Evolutionary conservation across 805 yeast species (phyloP), one percentile per base, ranked within the genome.

Genomic region (Deakozyma indianensis): DNA sequence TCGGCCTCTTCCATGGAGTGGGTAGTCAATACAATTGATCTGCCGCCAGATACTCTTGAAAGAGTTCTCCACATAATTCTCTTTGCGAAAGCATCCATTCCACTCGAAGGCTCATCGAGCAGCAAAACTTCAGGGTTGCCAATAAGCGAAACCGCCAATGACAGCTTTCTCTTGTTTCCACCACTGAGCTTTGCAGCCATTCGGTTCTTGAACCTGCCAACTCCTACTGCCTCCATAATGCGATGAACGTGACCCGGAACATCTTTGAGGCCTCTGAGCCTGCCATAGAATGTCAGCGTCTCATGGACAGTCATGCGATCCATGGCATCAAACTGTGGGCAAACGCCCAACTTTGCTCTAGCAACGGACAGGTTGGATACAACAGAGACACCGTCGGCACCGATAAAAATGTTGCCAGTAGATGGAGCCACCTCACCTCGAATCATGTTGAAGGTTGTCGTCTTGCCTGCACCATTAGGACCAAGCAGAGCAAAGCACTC

Each of bases 1-100:
- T 62, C 66, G 1, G 66, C 66, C 41, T 62, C 66, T 45, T 62
- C 66, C 66, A 62, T 62, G 15, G 65, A 61, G 45, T 62, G 66
- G 16, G 66, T 62, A 5, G 66, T 62, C 27, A 62, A 47, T 3
- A 62, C 58, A 44, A 62, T 61, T 22, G 61, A 51, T 35, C 63
- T 51, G n/a, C 60, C 60, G 3, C 46, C 58, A 3, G 64, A 45
- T 3, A 62, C 61, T 18, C 51, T 45, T 16, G 60, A 53, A 22
- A 62, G 48, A 5, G 65, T 62, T 23, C 51, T 53, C 66, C 66
- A 62, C 66, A 62, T 62, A 42, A 62, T 55, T 16, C 67, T 57
- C 48, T 63, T 63, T 18, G 63, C 60, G 43, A 60, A 61, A 7
- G 66, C 65, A 43, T 62, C 66, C 66, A 62, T 62, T 22, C 66